Base-by-base conservation (phyloP, 2,329 filamentous ascomycete species). In the Domatiomyces catenatus region DNA sequence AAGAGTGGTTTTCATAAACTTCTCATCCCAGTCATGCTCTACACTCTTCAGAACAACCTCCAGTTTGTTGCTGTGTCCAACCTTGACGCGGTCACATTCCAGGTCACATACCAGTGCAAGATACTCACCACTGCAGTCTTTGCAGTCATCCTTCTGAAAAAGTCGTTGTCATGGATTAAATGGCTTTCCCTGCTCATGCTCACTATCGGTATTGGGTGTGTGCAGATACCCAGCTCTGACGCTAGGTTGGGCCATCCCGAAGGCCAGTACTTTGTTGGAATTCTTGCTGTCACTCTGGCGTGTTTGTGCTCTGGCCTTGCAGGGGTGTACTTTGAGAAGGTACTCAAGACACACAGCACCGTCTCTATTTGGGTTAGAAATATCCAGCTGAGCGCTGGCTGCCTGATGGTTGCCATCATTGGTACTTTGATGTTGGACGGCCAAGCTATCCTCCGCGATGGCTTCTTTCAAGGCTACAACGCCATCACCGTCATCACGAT, bases 391-490 rank as follows among this genome's bases (percentile, higher is more conserved):
- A 89, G 87, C 1, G 86, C 95, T 62, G 96, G 94, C 70, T 94
- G 89, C 1, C 72, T 96, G 1, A 89, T 94, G 60, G 86, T 90
- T 0, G 85, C 89, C 1, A 71, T 94, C 0, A 79, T 93, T 49
- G 92, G 90, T 1, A 82, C 96, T 3, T 69, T 93, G 2, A 84
- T 85, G 67, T 85, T 86, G 57, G 92, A 98, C 58, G 90, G 90
- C 18, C 78, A 80, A 54, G 81, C 85, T 36, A 89, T 96, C 57
- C 75, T 81, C 15, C 77, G 83, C 64, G 80, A 85, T 54, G 92
- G 92, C 12, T 94, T 96, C 67, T 96, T 96, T 59, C 83, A 85
- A 52, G 92, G 92, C 2, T 98, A 96, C 68, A 95, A 93, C 64
- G 83, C 79, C 73, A 75, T 90, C 17, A 90, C 96, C 2, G 95